Base-by-base conservation (phyloP, 768 basidiomycete genomes). In the Auriscalpium orientale region DNA sequence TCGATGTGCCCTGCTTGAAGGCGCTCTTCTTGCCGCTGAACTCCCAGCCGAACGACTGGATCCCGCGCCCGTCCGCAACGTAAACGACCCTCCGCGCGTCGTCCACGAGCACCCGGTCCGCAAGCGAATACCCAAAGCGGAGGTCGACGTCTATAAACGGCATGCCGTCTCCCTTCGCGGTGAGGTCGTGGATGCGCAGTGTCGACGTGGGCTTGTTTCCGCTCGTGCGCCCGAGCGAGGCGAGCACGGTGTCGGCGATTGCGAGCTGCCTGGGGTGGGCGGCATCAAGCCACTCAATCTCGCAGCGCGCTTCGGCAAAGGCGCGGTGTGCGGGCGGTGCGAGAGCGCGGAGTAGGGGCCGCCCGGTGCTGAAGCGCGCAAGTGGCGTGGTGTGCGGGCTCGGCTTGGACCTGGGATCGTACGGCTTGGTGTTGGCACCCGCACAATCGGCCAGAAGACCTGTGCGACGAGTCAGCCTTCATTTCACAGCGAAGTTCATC, bases 21-120 rank as follows among this genome's bases (percentile, higher is more conserved):
- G n/a, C n/a, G n/a, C n/a, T n/a, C n/a, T n/a, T n/a, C n/a, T n/a
- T n/a, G n/a, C n/a, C n/a, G n/a, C 28, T 33, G 1, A 51, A 51
- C 0, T 58, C 51, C 67, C 72, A 75, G 4, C 58, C 56, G 58
- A 69, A 79, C 0, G 74, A 72, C 56, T 76, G 76, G 57, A 76
- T 58, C 15, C 72, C 60, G 12, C 63, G 57, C 9, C 38, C 44
- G 54, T 77, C 75, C 1, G 67, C 75, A 2, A 67, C 65, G 55
- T 72, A 73, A 6, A 76, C 60, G 13, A 77, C 68, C 46, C 68
- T 72, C 37, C 70, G 66, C 15, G 60, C 57, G 9, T 71, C 71
- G 57, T 75, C 73, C n/a, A n/a, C n/a, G 11, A 68, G 59, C 1
- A 60, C 58, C 9, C 65, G 48, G 4, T 16, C 21, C 0, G 49